Evolutionary conservation across 2,329 filamentous ascomycete species (phyloP).

Genomic region (Neonectria coccinea): DNA sequence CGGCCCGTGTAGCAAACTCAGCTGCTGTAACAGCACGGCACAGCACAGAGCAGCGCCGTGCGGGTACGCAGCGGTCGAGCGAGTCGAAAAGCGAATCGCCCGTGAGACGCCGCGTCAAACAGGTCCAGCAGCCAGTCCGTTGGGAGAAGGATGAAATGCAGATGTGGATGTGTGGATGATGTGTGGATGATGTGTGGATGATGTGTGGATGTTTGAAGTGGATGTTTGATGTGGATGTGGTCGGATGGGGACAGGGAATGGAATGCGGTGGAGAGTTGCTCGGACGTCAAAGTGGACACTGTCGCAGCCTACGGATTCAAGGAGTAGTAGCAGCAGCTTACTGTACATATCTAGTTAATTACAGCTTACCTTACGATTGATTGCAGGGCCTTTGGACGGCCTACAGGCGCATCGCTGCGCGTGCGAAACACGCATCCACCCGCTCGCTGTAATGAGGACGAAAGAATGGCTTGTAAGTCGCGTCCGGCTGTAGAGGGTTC

Average conservation of each 20-base stretch:
- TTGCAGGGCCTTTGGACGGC: too few species aligned
- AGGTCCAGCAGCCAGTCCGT: neutral
- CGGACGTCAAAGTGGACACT: conserved; percentile 3
- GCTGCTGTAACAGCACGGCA: neutral
- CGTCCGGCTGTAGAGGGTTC: neutral
- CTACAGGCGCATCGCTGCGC: too few species aligned
- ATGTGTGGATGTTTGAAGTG: conserved; percentile 6
- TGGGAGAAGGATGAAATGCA: neutral
- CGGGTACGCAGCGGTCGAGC: neutral
- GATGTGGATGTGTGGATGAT: neutral
- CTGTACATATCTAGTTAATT: too few species aligned
- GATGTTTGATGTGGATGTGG: neutral
- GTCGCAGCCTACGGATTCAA: neutral
- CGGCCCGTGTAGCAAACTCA: neutral
- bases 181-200: conserved; percentile 4
- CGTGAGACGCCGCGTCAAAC: neutral
- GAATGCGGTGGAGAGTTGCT: conserved; percentile 3
- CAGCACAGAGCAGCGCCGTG: neutral
- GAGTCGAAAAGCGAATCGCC: neutral
- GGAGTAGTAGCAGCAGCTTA: neutral
- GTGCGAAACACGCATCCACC: too few species aligned
- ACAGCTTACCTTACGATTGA: neutral
- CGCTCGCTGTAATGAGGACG: too few species aligned
- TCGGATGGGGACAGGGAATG: neutral
- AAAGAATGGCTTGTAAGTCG: too few species aligned